Conservation (phyloP, 2,329 filamentous ascomycete species). For the Exophiala aquamarina region DNA sequence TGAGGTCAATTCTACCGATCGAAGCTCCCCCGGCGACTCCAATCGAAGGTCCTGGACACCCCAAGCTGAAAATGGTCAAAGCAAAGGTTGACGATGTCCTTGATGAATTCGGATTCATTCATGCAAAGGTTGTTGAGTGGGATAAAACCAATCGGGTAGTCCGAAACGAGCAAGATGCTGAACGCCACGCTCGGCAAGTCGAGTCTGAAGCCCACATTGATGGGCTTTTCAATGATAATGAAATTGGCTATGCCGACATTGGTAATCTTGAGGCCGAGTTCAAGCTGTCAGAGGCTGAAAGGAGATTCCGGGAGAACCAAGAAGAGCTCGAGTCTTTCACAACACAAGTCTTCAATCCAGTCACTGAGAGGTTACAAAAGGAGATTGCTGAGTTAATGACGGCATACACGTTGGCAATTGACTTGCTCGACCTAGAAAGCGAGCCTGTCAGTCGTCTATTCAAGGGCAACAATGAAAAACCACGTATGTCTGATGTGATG, state of each 20-base stretch:
- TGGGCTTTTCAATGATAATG: slow-evolving; percentile 55
- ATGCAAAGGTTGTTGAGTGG: slow-evolving; percentile 44
- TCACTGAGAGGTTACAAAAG: slow-evolving; percentile 49
- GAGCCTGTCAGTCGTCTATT: slow-evolving; percentile 31
- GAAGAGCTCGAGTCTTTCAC: slow-evolving; percentile 53
- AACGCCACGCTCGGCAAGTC: slow-evolving; percentile 51
- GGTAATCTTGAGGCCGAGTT: slow-evolving; percentile 56
- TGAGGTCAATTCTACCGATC: slow-evolving; percentile 16
- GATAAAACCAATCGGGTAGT: slow-evolving; percentile 45
- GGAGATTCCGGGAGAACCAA: slow-evolving; percentile 54
- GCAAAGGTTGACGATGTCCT: slow-evolving; percentile 27
- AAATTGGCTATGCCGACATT: slow-evolving; percentile 60
- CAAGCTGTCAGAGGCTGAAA: slow-evolving; percentile 51
- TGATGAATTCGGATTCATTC: slow-evolving; percentile 46
- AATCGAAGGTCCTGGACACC: slow-evolving; percentile 8
- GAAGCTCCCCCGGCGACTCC: slow-evolving; percentile 1
- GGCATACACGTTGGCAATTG: slow-evolving; percentile 45
- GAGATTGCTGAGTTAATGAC: slow-evolving; percentile 52
- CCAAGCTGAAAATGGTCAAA: slow-evolving; percentile 14
- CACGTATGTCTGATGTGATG: slow-evolving; percentile 42
- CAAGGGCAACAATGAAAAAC: slow-evolving; percentile 30
- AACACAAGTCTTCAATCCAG: slow-evolving; percentile 49
- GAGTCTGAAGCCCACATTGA: slow-evolving; percentile 55
- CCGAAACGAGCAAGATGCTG: slow-evolving; percentile 48
- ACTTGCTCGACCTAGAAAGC: slow-evolving; percentile 42